Base-by-base conservation (phyloP, 768 basidiomycete species). In the Kwoniella bestiolae region DNA sequence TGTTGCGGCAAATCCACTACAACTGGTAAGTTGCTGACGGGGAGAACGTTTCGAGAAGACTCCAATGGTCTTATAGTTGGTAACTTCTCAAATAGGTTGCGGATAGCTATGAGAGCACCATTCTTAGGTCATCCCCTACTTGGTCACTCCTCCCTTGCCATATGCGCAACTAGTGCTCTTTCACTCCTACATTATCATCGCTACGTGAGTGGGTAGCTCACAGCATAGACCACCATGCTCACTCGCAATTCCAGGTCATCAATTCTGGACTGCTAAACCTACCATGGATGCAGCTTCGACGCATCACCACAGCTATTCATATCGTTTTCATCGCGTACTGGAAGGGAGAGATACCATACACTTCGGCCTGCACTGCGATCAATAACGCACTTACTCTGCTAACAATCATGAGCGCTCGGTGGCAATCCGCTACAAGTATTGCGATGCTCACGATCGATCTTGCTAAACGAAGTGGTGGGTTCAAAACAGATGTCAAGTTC, bases 201-300 rank as follows among this genome's bases (percentile, higher is more conserved):
- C 5, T 25, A 44, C 25, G 56, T 58, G 38, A 58, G 56, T 58
- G 28, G 12, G 5, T 16, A 18, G 56, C 4, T 45, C 41, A n/a
- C 18, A 44, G 6, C 16, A 18, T 9, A 25, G 18, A 14, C 23
- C 4, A 7, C 49, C n/a, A 8, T 7, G 21, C 7, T n/a, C 21
- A 50, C 49, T 50, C 8, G 18, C 18, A 41, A 58, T 29, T 7
- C 6, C 63, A 65, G 59, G 58, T 69, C 2, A 25, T 65, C 23
- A 53, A 31, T 34, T 63, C 68, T 11, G 68, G 59, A 23, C 35
- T 69, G 8, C 64, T 69, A 28, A 69, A 69, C 26, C 47, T 69
- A 12, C 68, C 68, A 1, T 69, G 68, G 68, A 69, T 69, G 68
- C 68, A 69, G 41, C 55, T 69, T 0, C 63, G 68, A 11, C 68